phyloP scores from a whole-genome alignment of 441 rosid genomes.

The Populus hybrid region DNA sequence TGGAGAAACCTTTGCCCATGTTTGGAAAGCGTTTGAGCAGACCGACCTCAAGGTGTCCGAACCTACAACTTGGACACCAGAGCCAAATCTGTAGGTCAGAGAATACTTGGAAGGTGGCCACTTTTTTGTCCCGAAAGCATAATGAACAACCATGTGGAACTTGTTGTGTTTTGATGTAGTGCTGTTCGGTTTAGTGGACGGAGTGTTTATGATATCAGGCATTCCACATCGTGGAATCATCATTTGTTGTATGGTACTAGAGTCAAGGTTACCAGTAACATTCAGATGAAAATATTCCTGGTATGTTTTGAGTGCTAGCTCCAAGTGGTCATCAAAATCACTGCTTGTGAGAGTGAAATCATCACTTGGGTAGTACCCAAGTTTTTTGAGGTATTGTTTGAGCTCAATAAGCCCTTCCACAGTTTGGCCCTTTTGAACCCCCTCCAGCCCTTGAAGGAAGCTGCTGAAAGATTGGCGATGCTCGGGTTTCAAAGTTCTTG shows the following conservation, averaged over 20 bases:
- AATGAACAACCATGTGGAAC: background rate
- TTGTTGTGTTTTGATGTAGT: background rate
- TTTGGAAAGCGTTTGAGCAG: constrained; percentile 6
- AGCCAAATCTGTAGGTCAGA: background rate
- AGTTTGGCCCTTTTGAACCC: too few species aligned
- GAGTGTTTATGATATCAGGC: constrained; percentile 22
- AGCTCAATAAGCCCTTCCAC: too few species aligned
- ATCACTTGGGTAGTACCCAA: too few species aligned
- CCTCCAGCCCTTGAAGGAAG: too few species aligned
- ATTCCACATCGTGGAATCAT: constrained; percentile 31
- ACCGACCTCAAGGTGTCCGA: background rate
- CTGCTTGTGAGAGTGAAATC: too few species aligned
- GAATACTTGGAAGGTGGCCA: constrained; percentile 10
- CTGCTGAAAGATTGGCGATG: too few species aligned
- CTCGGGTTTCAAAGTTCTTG: too few species aligned
- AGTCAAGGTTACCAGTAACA: too few species aligned
- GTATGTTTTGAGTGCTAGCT: too few species aligned
- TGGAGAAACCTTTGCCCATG: background rate
- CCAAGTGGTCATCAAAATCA: too few species aligned
- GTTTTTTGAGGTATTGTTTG: too few species aligned
- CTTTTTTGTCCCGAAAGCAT: background rate
- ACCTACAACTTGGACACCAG: background rate
- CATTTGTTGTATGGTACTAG: constrained; percentile 10
- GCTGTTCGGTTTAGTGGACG: background rate
- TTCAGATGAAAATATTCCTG: too few species aligned